These are phyloP conservation scores for Russula foetens DNA, from an alignment of 768 basidiomycete genomes.

Conservation along the genomic window DNA sequence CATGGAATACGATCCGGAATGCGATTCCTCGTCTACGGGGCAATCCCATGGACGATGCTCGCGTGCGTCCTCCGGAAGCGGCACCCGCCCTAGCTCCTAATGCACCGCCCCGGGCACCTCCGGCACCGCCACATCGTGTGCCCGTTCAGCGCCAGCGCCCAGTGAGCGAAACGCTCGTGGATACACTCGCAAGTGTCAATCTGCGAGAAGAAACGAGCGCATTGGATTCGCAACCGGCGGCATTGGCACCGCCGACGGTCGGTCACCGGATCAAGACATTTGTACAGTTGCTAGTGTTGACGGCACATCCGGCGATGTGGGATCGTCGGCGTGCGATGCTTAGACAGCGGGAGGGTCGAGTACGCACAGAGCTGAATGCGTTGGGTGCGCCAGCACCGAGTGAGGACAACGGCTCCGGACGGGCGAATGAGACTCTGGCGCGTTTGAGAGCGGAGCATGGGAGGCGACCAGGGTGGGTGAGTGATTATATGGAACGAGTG, in stretches of 20 bases:
- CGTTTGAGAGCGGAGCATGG: neutral
- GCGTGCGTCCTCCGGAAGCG: neutral
- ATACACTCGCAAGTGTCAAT: conserved; percentile 12
- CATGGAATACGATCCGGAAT: conserved; percentile 21
- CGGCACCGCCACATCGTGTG: neutral
- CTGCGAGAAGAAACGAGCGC: conserved; percentile 7
- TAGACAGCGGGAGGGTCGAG: conserved; percentile 16
- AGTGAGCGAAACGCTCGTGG: conserved; percentile 5
- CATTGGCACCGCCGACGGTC: neutral
- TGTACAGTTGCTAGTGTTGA: conserved; percentile 10
- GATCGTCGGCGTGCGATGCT: conserved; percentile 18
- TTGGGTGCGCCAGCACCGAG: neutral
- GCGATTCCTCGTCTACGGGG: conserved; percentile 14
- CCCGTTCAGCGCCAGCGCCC: neutral
- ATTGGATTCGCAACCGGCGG: conserved; percentile 3
- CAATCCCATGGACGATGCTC: neutral
- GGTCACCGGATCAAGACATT: conserved; percentile 17
- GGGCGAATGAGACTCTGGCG: neutral
- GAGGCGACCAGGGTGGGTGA: conserved; percentile 13
- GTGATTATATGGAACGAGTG: conserved; percentile 12
- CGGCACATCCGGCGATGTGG: conserved; percentile 20
- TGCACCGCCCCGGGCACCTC: neutral
- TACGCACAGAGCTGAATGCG: conserved; percentile 13
- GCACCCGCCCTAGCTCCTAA: neutral
- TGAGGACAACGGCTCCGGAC: conserved; percentile 2